Conservation (phyloP, 345 rosid genomes). For the Nephelium lappaceum region DNA sequence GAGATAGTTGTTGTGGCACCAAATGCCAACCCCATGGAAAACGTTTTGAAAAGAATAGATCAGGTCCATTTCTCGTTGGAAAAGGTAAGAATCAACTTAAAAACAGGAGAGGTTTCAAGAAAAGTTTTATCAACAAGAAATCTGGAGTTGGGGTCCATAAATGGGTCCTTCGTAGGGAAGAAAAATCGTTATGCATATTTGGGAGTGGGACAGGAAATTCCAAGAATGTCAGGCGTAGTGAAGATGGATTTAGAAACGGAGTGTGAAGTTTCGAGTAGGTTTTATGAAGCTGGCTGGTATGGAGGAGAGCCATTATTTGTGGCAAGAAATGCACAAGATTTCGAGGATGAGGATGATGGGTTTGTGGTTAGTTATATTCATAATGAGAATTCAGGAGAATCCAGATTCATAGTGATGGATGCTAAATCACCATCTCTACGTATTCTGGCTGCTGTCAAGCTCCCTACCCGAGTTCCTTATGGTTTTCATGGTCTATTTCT, state of each 20-base stretch:
- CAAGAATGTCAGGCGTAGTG: constrained; percentile 26
- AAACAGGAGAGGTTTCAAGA: constrained; percentile 14
- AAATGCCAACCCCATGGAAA: not conserved
- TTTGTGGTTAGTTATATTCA: constrained; percentile 24
- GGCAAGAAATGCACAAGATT: constrained; percentile 3
- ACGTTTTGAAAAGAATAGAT: not conserved
- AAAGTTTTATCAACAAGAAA: constrained; percentile 15
- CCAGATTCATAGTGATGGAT: constrained; percentile 28
- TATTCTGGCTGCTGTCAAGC: constrained; percentile 5
- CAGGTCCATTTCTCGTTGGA: constrained; percentile 18
- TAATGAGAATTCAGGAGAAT: constrained; percentile 23
- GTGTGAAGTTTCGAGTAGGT: constrained; percentile 22
- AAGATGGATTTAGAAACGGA: constrained; percentile 29
- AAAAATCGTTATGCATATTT: constrained; percentile 15
- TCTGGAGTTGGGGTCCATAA: constrained; percentile 26
- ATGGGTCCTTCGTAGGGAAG: constrained; percentile 20
- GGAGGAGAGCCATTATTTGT: constrained; percentile 40
- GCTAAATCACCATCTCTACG: constrained; percentile 26
- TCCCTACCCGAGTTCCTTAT: constrained; percentile 16
- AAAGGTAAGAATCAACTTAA: constrained; percentile 21
- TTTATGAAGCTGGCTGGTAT: constrained; percentile 23
- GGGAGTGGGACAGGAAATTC: constrained; percentile 17
- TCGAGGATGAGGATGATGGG: constrained; percentile 31
- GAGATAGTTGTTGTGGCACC: constrained; percentile 29
- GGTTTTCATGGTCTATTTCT: constrained; percentile 21